phyloP scores from a whole-genome alignment of 2,329 filamentous ascomycete genomes.

The Claviceps capensis region DNA sequence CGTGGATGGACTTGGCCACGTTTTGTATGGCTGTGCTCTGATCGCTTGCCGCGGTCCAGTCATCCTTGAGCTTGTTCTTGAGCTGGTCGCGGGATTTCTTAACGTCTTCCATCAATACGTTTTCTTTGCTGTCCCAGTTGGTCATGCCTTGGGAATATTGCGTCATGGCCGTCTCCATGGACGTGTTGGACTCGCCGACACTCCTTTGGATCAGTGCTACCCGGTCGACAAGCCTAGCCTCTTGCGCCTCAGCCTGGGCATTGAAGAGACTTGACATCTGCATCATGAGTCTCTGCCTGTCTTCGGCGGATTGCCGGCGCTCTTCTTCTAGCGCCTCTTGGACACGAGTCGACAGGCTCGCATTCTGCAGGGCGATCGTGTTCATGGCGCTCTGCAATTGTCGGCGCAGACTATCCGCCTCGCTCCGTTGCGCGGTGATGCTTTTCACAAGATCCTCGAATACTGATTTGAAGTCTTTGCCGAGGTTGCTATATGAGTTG shows the following conservation, averaged over 20 bases:
- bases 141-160: constrained; percentile 61
- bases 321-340: constrained; percentile 64
- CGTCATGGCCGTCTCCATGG: constrained; percentile 50
- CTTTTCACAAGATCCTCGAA: constrained; percentile 72
- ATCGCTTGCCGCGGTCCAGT: constrained; percentile 69
- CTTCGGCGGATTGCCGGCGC: constrained; percentile 54
- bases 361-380: constrained; percentile 54
- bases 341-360: constrained; percentile 50
- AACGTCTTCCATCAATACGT: constrained; percentile 55
- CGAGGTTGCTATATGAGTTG: constrained; percentile 68
- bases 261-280: constrained; percentile 71
- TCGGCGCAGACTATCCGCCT: constrained; percentile 58
- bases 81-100: constrained; percentile 61
- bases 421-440: constrained; percentile 60
- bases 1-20: constrained; percentile 76
- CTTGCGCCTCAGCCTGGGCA: constrained; percentile 59
- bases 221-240: constrained; percentile 52
- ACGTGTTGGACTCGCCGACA: constrained; percentile 47
- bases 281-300: constrained; percentile 58
- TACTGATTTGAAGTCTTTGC: constrained; percentile 71
- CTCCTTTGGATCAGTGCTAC: constrained; percentile 49
- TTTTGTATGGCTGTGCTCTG: constrained; percentile 73
- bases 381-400: constrained; percentile 60
- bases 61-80: constrained; percentile 70
- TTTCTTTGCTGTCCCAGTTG: constrained; percentile 56